Base-by-base conservation (phyloP, 2,329 filamentous ascomycete species). In the Calonectria fujianensis region DNA sequence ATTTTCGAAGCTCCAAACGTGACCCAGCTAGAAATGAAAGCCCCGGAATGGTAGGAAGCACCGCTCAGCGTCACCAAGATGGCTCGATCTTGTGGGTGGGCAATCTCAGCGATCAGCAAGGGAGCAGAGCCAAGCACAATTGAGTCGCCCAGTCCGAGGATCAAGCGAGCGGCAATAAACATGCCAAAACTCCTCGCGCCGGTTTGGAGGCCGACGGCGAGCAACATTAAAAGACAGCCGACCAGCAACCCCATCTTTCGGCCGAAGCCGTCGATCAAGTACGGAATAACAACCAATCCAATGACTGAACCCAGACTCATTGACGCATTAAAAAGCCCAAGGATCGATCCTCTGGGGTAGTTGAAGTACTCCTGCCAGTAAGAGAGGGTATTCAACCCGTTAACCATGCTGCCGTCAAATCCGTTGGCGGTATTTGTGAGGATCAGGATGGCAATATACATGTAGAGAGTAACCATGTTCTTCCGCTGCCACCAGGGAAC, bases 341-440 rank as follows among this genome's bases (percentile, higher is more conserved):
- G 68, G 48, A 70, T 70, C 4, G 68, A 63, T 1, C 68, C 68
- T 8, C 68, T 57, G 16, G 68, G 57, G 20, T 70, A 27, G 16
- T 63, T 32, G 27, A 70, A 70, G 32, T 64, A 70, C 24, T 70
- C 68, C 52, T 70, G 68, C 68, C 57, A 70, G 32, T 70, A 70
- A 2, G 68, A 70, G 8, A 70, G 54, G 2, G 68, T 70, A 6
- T 70, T 48, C 24, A 70, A 14, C 2, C 68, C 68, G 24, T 70
- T 70, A 11, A 70, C 61, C 68, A 70, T 70, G 16, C 57, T 64
- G 6, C 57, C 57, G n/a, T 70, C 57, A 51, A 63, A 70, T 4
- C 57, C 57, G 29, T 70, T 70, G 24, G 68, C 57, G 2, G 57
- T 70, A 39, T 70, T 70, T 2, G 68, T 70, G 29, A 70, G 68